Base-by-base conservation (phyloP, 1,284 basidiomycete species). In the Trichosporon sp. region DNA sequence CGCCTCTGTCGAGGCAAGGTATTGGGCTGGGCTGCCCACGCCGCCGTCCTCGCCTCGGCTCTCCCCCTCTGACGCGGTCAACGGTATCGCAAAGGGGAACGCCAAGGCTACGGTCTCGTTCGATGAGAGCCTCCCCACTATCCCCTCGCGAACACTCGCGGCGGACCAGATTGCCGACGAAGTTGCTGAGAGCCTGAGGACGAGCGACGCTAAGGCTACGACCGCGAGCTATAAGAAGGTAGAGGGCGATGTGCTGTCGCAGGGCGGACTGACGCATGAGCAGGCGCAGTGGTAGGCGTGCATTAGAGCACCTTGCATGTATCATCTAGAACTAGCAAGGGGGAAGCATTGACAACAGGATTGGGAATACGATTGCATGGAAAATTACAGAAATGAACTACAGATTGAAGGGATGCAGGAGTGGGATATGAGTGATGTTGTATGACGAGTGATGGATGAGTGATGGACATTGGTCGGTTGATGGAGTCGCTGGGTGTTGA, bases 141-240 rank as follows among this genome's bases (percentile, higher is more conserved):
- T 19, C 14, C 70, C 72, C 0, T 69, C 16, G 6, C 69, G 16
- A 61, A 69, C 70, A 16, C 69, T 75, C 32, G 71, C 73, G 21
- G 85, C 87, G 5, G 87, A 90, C 78, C 74, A 75, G 12, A 77
- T 89, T 56, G 87, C 87, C 0, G 76, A 80, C 61, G 71, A 77
- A 59, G 85, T 90, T 11, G 78, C 89, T 63, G 80, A 79, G 65
- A 85, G 87, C 78, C 84, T 87, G 59, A 31, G 43, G 12, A 26
- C 19, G 2, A 46, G 21, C 38, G 31, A 67, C 19, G 86, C 86
- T 43, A 81, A 79, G 67, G 21, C 38, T 11, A 65, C 21, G 19
- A 65, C n/a, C 8, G 96, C 95, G 4, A 85, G 89, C 78, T 98
- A 95, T 82, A 87, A 89, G 70, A 92, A 91, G 26, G 93, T 98